A percentile compares a stretch with the other conserved stretches of the same genome.
phyloP scores from a whole-genome alignment of 1,139 yeast species.

The Yamadazyma songkhlaensis region DNA sequence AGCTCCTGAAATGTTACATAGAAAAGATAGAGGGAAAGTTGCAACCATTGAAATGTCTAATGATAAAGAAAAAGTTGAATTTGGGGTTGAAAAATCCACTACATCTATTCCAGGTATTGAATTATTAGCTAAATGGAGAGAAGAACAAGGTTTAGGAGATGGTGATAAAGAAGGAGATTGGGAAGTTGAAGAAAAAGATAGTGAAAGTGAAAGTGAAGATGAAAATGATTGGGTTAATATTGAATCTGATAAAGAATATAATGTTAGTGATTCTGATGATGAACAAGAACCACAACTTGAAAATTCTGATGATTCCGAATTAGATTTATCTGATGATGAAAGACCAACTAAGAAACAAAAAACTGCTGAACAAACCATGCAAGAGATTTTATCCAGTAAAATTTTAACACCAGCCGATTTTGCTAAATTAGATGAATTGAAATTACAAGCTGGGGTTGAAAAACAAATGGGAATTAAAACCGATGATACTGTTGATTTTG shows the following conservation, averaged over 20 bases:
- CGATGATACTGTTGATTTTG: slow-evolving; percentile 85
- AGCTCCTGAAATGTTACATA: slow-evolving; percentile 91
- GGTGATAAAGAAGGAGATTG: slow-evolving; percentile 39
- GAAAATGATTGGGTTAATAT: slow-evolving; percentile 64
- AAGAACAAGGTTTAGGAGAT: slow-evolving; percentile 56
- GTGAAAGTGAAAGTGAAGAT: slow-evolving; percentile 59
- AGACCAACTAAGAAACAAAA: slow-evolving; percentile 26
- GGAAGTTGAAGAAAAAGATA: slow-evolving; percentile 45
- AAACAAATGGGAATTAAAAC: slow-evolving; percentile 64
- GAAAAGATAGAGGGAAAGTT: slow-evolving; percentile 88
- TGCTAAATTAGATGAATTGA: slow-evolving; percentile 87
- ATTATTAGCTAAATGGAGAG: slow-evolving; percentile 83
- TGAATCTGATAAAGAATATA: slow-evolving; percentile 58
- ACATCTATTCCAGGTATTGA: slow-evolving; percentile 88
- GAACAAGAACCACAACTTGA: slow-evolving; percentile 26
- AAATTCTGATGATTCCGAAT: slow-evolving; percentile 50
- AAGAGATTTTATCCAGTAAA: slow-evolving; percentile 65
- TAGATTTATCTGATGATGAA: slow-evolving; percentile 23
- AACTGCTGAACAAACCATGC: slow-evolving; percentile 45
- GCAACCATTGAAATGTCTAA: slow-evolving; percentile 79
- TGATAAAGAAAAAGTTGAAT: slow-evolving; percentile 54
- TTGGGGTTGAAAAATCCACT: slow-evolving; percentile 66
- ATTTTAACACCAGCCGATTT: slow-evolving; percentile 97
- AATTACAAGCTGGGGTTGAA: slow-evolving; percentile 79
- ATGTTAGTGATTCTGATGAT: slow-evolving; percentile 48